These are phyloP conservation scores for Syncephalastrum racemosum DNA, from an alignment of 371 early-diverging fungal species.

Conservation along the genomic window DNA sequence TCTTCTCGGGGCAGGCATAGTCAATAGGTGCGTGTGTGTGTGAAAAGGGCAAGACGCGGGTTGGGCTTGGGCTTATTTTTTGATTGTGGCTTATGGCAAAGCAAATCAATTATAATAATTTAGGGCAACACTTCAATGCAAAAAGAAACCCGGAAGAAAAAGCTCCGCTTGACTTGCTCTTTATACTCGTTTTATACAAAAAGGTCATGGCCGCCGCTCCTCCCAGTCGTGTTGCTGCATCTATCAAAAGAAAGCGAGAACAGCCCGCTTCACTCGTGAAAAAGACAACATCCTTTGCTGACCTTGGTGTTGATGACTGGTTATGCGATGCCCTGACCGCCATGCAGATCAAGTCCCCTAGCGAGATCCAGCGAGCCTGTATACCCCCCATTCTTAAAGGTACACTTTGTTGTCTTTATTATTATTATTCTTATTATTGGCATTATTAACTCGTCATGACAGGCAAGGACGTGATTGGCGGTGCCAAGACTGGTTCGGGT, in stretches of 20 bases:
- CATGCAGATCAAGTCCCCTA: slow-evolving; percentile 85
- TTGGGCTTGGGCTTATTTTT: no score
- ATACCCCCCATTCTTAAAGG: slow-evolving; percentile 74
- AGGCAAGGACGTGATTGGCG: slow-evolving; percentile 92
- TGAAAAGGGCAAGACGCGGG: no score
- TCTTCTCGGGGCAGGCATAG: no score
- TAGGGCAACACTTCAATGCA: no score
- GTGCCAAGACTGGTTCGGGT: slow-evolving; percentile 98
- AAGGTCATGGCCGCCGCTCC: not conserved
- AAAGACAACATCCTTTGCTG: slow-evolving; percentile 38
- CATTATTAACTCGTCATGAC: slow-evolving; percentile 15
- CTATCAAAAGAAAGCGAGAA: slow-evolving; percentile 7
- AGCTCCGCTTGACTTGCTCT: no score
- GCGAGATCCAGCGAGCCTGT: slow-evolving; percentile 93
- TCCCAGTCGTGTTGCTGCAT: slow-evolving; percentile 16
- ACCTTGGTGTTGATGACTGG: slow-evolving; percentile 82
- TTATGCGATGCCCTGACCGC: slow-evolving; percentile 72
- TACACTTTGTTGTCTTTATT: slow-evolving; percentile 2
- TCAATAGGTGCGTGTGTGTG: no score
- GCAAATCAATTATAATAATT: no score
- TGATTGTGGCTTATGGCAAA: no score
- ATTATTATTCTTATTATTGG: no score
- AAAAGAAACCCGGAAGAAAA: no score
- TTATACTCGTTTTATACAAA: no score
- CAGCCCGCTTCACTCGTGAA: slow-evolving; percentile 5